Conservation (phyloP, 768 basidiomycete genomes). For the Trametes cingulata region DNA sequence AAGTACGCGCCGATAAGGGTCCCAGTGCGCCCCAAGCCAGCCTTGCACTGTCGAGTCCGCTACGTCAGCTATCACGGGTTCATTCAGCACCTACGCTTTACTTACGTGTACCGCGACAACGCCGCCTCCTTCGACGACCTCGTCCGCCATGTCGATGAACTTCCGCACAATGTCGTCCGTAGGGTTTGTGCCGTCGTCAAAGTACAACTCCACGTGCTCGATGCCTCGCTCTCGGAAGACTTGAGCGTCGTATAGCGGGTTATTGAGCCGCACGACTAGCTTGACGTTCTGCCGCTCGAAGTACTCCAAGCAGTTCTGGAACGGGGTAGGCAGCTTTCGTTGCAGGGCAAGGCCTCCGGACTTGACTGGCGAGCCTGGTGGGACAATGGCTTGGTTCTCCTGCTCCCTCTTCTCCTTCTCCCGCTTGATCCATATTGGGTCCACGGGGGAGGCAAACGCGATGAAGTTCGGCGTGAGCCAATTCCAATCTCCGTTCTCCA, state of each 20-base stretch:
- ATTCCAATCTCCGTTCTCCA: slow-evolving; percentile 95
- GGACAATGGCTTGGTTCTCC: slow-evolving; percentile 16
- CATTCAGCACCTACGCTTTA: slow-evolving; percentile 20
- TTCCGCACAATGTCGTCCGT: slow-evolving; percentile 91
- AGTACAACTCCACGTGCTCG: slow-evolving; percentile 90
- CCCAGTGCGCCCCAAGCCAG: slow-evolving; percentile 94
- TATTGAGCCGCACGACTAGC: slow-evolving; percentile 92
- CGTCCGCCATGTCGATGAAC: slow-evolving; percentile 86
- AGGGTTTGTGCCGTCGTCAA: slow-evolving; percentile 98
- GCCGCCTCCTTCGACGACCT: slow-evolving; percentile 72
- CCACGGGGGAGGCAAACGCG: slow-evolving; percentile 91
- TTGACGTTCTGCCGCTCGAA: slow-evolving; percentile 87
- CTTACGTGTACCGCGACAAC: slow-evolving; percentile 87
- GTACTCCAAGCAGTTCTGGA: slow-evolving; percentile 89
- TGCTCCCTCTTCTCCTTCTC: slow-evolving; percentile 63
- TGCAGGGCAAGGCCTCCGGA: slow-evolving; percentile 56
- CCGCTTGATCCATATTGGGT: slow-evolving; percentile 75
- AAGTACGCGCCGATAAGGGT: slow-evolving; percentile 97
- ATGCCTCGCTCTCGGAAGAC: slow-evolving; percentile 85
- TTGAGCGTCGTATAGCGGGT: slow-evolving; percentile 82
- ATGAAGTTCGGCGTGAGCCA: slow-evolving; percentile 92
- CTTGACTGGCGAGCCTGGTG: slow-evolving; percentile 26
- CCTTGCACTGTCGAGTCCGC: slow-evolving; percentile 71
- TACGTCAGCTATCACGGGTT: slow-evolving; percentile 12
- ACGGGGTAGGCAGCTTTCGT: slow-evolving; percentile 76